Base-by-base conservation (phyloP, 2,329 filamentous ascomycete species). In the Nannizziopsis arthrosporioides region DNA sequence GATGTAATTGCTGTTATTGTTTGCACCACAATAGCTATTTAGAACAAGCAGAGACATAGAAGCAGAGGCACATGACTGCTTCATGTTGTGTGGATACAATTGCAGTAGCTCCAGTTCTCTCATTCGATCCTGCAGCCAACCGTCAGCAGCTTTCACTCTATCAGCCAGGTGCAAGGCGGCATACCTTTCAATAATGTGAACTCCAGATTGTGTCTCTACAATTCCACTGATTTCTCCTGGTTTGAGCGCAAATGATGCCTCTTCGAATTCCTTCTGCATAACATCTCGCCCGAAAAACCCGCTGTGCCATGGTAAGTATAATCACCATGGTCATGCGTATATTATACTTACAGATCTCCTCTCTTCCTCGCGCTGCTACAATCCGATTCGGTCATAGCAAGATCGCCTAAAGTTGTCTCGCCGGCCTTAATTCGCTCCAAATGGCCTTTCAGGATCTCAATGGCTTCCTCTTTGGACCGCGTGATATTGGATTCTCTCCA, bases 231-330 rank as follows among this genome's bases (percentile, higher is more conserved):
- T 80, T 68, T 95, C 79, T 31, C 88, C 89, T 1, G 83, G 82
- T 66, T 89, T 77, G 48, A 98, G 74, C n/a, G 77, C 82, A 69
- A 98, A 98, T 1, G 92, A 84, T 3, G 89, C 89, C 49, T 95
- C 87, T 70, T 98, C 92, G 62, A 98, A 98, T 69, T 95, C 90
- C 72, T 89, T 90, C 66, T 98, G 92, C 92, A 98, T 98, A 61
- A 96, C 90, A 22, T 88, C 87, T 59, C 77, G 81, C 48, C 87
- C 89, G 66, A 98, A 98, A 68, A 89, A 94, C 15, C 92, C 92
- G 54, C 79, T 82, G 36, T 14, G 44, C 47, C 31, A 39, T 19
- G 35, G 35, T 44, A 9, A 15, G 34, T 43, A 54, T n/a, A 36
- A 30, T 42, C n/a, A 1, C 5, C 36, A 17, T n/a, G 14, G n/a